phyloP scores from a whole-genome alignment of 2,329 filamentous ascomycete genomes.

The Cytospora mali region DNA sequence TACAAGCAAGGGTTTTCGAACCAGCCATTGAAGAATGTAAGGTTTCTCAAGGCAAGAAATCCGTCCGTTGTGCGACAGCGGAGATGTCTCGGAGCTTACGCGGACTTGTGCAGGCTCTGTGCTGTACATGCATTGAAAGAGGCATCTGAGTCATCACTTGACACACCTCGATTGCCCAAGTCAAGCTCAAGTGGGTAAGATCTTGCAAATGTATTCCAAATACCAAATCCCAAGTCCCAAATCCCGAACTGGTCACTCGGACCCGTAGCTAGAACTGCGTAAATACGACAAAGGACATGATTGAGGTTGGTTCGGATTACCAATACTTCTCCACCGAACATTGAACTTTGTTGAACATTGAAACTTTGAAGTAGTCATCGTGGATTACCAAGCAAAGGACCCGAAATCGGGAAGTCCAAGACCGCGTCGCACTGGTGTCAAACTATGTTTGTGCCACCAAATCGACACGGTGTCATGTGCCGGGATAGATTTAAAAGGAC shows the following conservation, averaged over 20 bases:
- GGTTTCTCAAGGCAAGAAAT: too few relatives aligned
- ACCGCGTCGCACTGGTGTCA: slow-evolving; percentile 6
- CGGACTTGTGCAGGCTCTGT: background rate
- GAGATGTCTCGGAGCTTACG: background rate
- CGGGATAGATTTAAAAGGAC: background rate
- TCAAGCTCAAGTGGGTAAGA: too few relatives aligned
- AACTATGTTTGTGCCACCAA: background rate
- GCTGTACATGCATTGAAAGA: too few relatives aligned
- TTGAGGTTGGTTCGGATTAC: too few relatives aligned
- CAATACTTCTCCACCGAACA: background rate
- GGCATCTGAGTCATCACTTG: too few relatives aligned
- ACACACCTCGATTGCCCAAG: too few relatives aligned
- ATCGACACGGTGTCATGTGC: slow-evolving; percentile 16
- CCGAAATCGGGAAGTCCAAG: slow-evolving; percentile 8
- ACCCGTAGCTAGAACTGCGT: too few relatives aligned
- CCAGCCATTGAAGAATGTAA: too few relatives aligned
- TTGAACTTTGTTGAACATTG: too few relatives aligned
- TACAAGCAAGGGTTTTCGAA: background rate
- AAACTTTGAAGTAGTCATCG: background rate
- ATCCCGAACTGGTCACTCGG: too few relatives aligned
- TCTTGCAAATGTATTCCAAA: background rate
- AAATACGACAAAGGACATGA: too few relatives aligned
- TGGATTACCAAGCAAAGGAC: slow-evolving; percentile 15
- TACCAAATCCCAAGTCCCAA: too few relatives aligned
- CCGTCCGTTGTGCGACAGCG: background rate